Percentiles rank a stretch among this genome's conserved stretches.
These are phyloP conservation scores for Stylonectria norvegica DNA, from an alignment of 2,329 filamentous ascomycete species.

Conservation along the genomic window DNA sequence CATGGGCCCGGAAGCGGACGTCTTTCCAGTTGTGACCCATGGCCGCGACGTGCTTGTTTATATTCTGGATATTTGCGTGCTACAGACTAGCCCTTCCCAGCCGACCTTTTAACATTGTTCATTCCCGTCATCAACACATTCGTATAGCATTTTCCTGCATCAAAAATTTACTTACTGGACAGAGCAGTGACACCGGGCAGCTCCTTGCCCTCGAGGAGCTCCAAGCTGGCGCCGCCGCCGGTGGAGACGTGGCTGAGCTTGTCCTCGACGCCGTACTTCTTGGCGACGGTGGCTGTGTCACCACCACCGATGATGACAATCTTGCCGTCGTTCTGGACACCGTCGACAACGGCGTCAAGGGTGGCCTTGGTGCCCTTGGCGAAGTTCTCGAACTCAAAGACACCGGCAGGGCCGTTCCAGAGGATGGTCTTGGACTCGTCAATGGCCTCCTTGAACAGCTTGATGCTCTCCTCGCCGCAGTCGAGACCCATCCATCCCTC, in stretches of 20 bases:
- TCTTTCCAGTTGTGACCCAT: no score
- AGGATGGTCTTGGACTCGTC: slow-evolving; percentile 90
- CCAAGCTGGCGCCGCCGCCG: slow-evolving; percentile 89
- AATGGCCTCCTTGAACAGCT: slow-evolving; percentile 86
- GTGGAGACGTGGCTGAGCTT: slow-evolving; percentile 98
- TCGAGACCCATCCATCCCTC: slow-evolving; percentile 99
- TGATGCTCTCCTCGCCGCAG: slow-evolving; percentile 82
- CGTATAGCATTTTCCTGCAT: slow-evolving; percentile 18
- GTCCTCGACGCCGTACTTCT: slow-evolving; percentile 93
- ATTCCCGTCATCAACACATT: slow-evolving; percentile 30
- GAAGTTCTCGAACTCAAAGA: slow-evolving; percentile 97
- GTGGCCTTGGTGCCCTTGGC: slow-evolving; percentile 88
- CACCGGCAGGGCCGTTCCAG: slow-evolving; percentile 96
- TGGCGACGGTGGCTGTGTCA: slow-evolving; percentile 95
- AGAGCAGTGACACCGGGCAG: slow-evolving; percentile 90
- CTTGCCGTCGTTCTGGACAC: slow-evolving; percentile 71
- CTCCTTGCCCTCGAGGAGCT: slow-evolving; percentile 97
- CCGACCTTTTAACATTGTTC: slow-evolving; percentile 32
- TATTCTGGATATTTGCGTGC: slow-evolving; percentile 23
- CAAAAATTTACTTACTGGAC: slow-evolving; percentile 66
- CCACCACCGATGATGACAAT: slow-evolving; percentile 98
- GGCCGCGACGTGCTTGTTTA: slow-evolving; percentile 7
- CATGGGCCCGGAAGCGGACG: no score
- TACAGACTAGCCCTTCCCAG: slow-evolving; percentile 36
- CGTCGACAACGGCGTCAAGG: slow-evolving; percentile 81